Evolutionary conservation across 164 flowering plant genomes (phyloP), one percentile per base, ranked within the genome.

Genomic region (Vitis labrusca): DNA sequence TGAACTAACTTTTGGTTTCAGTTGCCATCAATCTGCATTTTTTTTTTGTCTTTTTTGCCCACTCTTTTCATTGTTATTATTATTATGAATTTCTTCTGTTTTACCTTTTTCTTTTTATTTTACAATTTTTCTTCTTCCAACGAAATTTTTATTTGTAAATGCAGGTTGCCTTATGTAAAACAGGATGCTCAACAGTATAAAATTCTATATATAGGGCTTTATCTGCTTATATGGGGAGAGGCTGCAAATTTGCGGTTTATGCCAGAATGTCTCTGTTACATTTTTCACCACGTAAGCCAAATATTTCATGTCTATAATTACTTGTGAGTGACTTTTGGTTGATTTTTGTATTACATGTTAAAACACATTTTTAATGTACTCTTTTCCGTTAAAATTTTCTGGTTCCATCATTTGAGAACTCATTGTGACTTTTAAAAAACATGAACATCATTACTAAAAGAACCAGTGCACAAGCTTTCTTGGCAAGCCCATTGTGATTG

Each of bases 191-290:
- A 88, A 68, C 98, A 93, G 50, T 80, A 87, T 68, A 95, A 93
- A 74, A 80, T 93, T 77, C 73, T 93, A 51, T 91, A 89, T 64
- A 72, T 89, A 59, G 97, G 85, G 44, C 97, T 95, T 62, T 89
- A 93, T 81, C 93, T 93, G 76, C 91, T 95, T 54, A 93, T 95
- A 71, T 95, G 99, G 99, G 99, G 99, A 16, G 99, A 93, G 78
- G 98, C 99, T 71, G 89, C 99, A 71, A 95, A 95, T 75, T 77
- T 95, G 80, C 74, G 99, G 75, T 85, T 93, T 69, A 90, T 95
- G 97, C 99, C 99, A 32, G 99, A 95, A 76, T 95, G 99, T 73
- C 87, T 95, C 9, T 91, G 98, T 64, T 95, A 88, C 73, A 87
- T 95, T 69, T 95, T 91, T 84, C 99, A 95, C 81, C 90, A 93